Evolutionary conservation across 2,329 filamentous ascomycete species (phyloP).

Genomic region (Arthrinium phaeospermum): DNA sequence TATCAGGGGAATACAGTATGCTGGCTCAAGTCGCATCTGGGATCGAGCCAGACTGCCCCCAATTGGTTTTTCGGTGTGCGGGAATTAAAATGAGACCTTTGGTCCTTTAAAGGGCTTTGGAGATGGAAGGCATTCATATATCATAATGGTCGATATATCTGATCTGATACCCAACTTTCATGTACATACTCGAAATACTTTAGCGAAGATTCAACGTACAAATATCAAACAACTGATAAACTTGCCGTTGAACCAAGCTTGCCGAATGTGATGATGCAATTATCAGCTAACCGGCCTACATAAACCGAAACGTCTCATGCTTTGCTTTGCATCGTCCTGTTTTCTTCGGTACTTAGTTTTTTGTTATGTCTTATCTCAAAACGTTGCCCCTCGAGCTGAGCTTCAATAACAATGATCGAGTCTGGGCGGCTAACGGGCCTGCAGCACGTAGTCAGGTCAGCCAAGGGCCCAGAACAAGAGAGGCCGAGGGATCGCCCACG

Average conservation of each 20-base stretch:
- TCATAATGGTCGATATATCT: background rate
- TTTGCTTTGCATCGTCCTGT: background rate
- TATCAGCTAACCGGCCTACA: no score
- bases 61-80: conserved; percentile 41
- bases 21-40: conserved; percentile 44
- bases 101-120: background rate
- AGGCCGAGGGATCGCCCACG: background rate
- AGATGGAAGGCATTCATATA: background rate
- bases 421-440: background rate
- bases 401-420: no score
- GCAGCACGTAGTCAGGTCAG: background rate
- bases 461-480: conserved; percentile 3
- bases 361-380: background rate
- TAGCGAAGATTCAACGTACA: background rate
- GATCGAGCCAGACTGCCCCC: conserved; percentile 31
- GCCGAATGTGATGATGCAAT: background rate
- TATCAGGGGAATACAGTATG: conserved; percentile 36
- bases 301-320: background rate
- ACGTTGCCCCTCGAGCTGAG: background rate
- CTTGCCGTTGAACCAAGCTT: background rate
- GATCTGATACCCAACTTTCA: conserved; percentile 11
- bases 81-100: conserved; percentile 22
- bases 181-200: background rate
- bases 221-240: background rate
- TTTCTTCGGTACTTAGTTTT: background rate